phyloP scores from a whole-genome alignment of 2,329 filamentous ascomycete genomes.

The Epichloe typhina region DNA sequence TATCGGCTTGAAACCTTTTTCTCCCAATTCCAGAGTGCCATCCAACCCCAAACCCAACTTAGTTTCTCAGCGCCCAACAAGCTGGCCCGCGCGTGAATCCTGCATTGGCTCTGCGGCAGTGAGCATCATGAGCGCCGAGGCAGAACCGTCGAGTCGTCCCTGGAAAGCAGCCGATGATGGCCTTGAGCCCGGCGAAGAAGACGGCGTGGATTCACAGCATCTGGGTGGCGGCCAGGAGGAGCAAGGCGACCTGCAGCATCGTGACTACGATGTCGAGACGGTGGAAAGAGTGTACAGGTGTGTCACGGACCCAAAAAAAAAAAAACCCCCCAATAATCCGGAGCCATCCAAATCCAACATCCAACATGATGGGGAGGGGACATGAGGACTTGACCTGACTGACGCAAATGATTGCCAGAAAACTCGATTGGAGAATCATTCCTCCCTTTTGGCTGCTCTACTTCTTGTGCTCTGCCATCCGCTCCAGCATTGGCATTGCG shows the following conservation, averaged over 20 bases:
- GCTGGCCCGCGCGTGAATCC: too few relatives aligned
- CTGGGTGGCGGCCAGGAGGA: not conserved
- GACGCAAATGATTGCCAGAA: conserved; percentile 18
- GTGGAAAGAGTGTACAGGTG: conserved; percentile 42
- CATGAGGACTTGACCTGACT: not conserved
- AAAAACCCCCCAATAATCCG: too few relatives aligned
- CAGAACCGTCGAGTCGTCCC: not conserved
- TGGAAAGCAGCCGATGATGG: not conserved
- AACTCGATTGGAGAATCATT: conserved; percentile 46
- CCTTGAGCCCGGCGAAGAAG: conserved; percentile 6
- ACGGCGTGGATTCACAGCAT: not conserved
- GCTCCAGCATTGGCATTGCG: conserved; percentile 84
- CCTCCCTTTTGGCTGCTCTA: conserved; percentile 78
- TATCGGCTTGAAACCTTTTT: not conserved
- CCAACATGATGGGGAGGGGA: too few relatives aligned
- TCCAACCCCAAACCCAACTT: too few relatives aligned
- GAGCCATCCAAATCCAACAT: not conserved
- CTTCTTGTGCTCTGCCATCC: conserved; percentile 83
- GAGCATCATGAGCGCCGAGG: not conserved
- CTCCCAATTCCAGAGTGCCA: too few relatives aligned
- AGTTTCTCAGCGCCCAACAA: too few relatives aligned
- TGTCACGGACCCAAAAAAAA: not conserved
- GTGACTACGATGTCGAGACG: conserved; percentile 34
- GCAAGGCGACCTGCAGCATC: not conserved
- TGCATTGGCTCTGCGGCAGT: too few relatives aligned